A percentile compares a stretch with the other conserved stretches of the same genome.
Evolutionary conservation across 768 basidiomycete species (phyloP).

Genomic region (Clavulina sp.): DNA sequence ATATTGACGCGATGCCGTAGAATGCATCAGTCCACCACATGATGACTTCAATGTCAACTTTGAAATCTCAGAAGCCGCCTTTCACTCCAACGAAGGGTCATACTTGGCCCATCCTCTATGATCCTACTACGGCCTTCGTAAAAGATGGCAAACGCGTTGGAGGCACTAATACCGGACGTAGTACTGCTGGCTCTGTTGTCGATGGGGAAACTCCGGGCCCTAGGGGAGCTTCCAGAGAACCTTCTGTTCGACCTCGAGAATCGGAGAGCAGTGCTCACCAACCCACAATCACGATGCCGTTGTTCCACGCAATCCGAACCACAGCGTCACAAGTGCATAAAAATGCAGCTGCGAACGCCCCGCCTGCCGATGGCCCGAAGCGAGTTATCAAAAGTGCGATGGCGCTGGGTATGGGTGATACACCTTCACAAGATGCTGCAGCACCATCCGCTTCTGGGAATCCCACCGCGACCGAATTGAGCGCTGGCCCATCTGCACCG

Average conservation of each 20-base stretch:
- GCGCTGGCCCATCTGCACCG: too few relatives aligned
- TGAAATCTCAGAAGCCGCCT: slow-evolving; percentile 58
- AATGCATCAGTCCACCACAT: slow-evolving; percentile 20
- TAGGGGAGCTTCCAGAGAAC: neutral
- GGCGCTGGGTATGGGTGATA: too few relatives aligned
- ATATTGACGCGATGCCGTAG: slow-evolving; percentile 31
- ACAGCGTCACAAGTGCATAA: slow-evolving; percentile 41
- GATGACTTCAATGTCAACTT: slow-evolving; percentile 56
- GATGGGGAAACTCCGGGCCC: neutral
- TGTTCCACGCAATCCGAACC: slow-evolving; percentile 61
- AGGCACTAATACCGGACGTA: neutral
- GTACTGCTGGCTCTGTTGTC: neutral
- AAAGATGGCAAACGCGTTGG: slow-evolving; percentile 16
- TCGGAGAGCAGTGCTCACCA: neutral
- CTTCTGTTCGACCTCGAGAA: neutral
- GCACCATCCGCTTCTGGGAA: too few relatives aligned
- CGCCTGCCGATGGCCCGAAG: too few relatives aligned
- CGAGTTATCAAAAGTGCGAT: too few relatives aligned
- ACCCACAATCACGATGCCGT: slow-evolving; percentile 19
- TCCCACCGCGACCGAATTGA: too few relatives aligned
- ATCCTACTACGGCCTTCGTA: slow-evolving; percentile 25
- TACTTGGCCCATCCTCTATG: slow-evolving; percentile 48
- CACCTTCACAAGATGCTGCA: too few relatives aligned
- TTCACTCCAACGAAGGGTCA: slow-evolving; percentile 74
- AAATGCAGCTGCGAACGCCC: slow-evolving; percentile 20